Base-by-base conservation (phyloP, 2,329 filamentous ascomycete genomes). In the Calonectria ilicicola region DNA sequence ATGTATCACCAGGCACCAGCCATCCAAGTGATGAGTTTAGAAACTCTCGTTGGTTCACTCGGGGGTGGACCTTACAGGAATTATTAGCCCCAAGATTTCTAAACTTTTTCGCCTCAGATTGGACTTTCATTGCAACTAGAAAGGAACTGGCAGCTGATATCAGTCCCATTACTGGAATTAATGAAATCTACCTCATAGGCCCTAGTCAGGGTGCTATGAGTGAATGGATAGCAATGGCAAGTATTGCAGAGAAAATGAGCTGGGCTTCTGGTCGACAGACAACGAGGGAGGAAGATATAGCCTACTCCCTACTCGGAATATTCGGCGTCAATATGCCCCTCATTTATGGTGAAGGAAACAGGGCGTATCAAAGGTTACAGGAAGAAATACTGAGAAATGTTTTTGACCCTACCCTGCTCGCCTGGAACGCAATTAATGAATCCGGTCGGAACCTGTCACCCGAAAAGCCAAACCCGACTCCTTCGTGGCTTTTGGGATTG, bases 41-140 rank as follows among this genome's bases (percentile, higher is more conserved):
- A 32, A 1, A 15, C 8, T 35, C 47, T 51, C 65, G 38, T 35
- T 67, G 49, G 65, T 67, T 67, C 38, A 46, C 23, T 14, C 35
- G 65, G 17, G 65, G 65, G 7, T 67, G 65, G 49, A 67, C 49
- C 7, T n/a, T 58, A 26, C 65, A 56, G 29, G 65, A 67, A 21
- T 27, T 67, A 6, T 9, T 67, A 19, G 65, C 65, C 9, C 64
- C 64, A 42, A 19, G 29, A 15, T 14, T 2, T 10, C 32, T 56
- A 3, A 17, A 32, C 9, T 56, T 53, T 21, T 66, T 44, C 23
- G 64, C 47, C 14, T 56, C n/a, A 2, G 26, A 42, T 5, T 66
- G 64, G 64, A 27, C 29, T 5, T 38, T 23, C 19, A 56, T 66
- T 1, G 9, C 21, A 7, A 15, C n/a, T 2, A 26, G 35, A 17